phyloP scores from a whole-genome alignment of 2,329 filamentous ascomycete genomes.

The Neofusicoccum ribis region DNA sequence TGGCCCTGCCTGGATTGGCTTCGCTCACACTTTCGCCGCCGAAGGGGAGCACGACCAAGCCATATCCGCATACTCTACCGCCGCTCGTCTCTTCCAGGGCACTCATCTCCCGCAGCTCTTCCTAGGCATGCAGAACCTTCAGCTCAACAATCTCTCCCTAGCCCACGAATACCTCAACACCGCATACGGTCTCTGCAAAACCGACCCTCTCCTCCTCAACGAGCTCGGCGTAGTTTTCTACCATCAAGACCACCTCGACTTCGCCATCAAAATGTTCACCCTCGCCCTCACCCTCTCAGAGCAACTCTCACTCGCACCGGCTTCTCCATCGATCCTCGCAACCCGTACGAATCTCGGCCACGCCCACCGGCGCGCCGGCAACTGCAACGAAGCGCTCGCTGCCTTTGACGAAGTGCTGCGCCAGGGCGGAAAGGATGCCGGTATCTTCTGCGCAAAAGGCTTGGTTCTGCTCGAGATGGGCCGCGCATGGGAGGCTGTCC shows the following conservation, averaged over 20 bases:
- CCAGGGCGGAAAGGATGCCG: slow-evolving; percentile 75
- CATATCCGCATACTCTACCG: slow-evolving; percentile 95
- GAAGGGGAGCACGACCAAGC: slow-evolving; percentile 98
- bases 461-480: slow-evolving; percentile 79
- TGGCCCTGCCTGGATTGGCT: slow-evolving; percentile 96
- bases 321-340: slow-evolving; percentile 68
- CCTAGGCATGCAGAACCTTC: slow-evolving; percentile 96
- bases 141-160: slow-evolving; percentile 89
- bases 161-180: slow-evolving; percentile 94
- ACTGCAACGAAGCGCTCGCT: slow-evolving; percentile 69
- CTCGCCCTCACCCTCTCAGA: slow-evolving; percentile 75
- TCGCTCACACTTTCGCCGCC: slow-evolving; percentile 95
- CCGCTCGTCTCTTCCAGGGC: slow-evolving; percentile 90
- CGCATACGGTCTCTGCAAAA: slow-evolving; percentile 78
- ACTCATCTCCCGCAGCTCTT: slow-evolving; percentile 96
- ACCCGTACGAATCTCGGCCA: slow-evolving; percentile 89
- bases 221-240: slow-evolving; percentile 97
- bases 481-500: slow-evolving; percentile 73
- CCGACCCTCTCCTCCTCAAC: slow-evolving; percentile 87
- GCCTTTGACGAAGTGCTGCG: slow-evolving; percentile 88
- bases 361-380: slow-evolving; percentile 71
- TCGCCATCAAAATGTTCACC: slow-evolving; percentile 75
- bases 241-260: slow-evolving; percentile 76
- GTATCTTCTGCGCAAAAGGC: slow-evolving; percentile 79
- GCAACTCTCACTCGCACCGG: slow-evolving; percentile 78